Conservation (phyloP, 2,329 filamentous ascomycete species). For the Nothophaeocryptopus gaeumannii region DNA sequence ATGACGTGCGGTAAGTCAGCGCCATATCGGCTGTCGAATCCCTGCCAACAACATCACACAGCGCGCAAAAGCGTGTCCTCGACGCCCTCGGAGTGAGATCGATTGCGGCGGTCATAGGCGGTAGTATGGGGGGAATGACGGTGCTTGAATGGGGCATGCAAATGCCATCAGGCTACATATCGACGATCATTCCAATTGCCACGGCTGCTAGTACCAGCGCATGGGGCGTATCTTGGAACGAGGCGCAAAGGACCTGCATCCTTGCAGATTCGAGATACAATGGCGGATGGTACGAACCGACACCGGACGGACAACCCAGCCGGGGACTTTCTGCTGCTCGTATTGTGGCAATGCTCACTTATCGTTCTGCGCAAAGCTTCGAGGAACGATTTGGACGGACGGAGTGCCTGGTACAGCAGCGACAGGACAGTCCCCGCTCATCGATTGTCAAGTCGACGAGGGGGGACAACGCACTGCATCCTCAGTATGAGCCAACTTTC, state of each 20-base stretch:
- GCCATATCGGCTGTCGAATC: background rate
- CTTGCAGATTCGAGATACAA: background rate
- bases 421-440: background rate
- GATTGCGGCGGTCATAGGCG: background rate
- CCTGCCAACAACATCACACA: background rate
- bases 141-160: background rate
- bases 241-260: background rate
- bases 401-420: background rate
- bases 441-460: background rate
- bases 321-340: background rate
- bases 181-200: background rate
- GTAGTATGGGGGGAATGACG: background rate
- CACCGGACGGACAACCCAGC: background rate
- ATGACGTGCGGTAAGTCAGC: background rate
- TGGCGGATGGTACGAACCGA: background rate
- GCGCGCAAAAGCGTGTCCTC: background rate
- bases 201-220: background rate
- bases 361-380: background rate
- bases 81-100: background rate
- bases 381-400: background rate
- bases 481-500: conserved; percentile 50
- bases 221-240: background rate
- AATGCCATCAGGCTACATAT: background rate
- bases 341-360: background rate
- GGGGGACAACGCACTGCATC: background rate